phyloP scores from a whole-genome alignment of 805 yeast genomes.

The Ogataea ramenticola region DNA sequence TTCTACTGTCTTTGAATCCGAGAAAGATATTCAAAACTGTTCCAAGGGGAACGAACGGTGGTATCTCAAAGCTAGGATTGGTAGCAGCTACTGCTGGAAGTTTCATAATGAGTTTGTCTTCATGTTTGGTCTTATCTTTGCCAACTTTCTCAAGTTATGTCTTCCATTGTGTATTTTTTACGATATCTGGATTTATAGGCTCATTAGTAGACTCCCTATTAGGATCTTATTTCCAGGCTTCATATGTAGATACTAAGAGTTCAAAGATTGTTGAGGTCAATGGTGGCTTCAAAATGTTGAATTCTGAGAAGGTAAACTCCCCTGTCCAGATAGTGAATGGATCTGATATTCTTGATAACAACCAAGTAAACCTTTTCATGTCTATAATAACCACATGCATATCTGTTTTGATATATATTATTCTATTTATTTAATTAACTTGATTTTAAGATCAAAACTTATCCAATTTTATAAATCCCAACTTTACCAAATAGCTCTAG shows the following conservation, averaged over 20 bases:
- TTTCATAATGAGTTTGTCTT: conserved; percentile 1
- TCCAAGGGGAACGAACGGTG: conserved; percentile 11
- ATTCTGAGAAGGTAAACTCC: neutral
- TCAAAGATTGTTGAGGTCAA: conserved; percentile 5
- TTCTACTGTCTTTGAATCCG: neutral
- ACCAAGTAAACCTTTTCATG: conserved; percentile 6
- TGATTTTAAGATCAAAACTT: neutral
- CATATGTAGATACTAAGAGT: conserved; percentile 1
- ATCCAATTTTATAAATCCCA: conserved; percentile 4
- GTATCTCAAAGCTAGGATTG: conserved; percentile 6
- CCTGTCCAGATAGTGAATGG: conserved; percentile 3
- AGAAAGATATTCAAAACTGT: conserved; percentile 2
- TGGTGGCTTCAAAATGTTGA: conserved; percentile 4
- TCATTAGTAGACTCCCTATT: conserved; percentile 8
- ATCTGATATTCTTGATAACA: conserved; percentile 3
- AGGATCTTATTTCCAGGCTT: conserved; percentile 7
- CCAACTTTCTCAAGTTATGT: neutral
- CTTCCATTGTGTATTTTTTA: conserved; percentile 3
- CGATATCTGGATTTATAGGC: conserved; percentile 6
- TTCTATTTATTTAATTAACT: neutral
- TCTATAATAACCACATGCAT: neutral
- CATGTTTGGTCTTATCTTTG: neutral
- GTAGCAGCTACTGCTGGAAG: conserved; percentile 7
- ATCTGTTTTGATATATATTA: neutral
- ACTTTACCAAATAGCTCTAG: conserved; percentile 27